Conservation (phyloP, 441 rosid species). For the Gossypium gossypioides region DNA sequence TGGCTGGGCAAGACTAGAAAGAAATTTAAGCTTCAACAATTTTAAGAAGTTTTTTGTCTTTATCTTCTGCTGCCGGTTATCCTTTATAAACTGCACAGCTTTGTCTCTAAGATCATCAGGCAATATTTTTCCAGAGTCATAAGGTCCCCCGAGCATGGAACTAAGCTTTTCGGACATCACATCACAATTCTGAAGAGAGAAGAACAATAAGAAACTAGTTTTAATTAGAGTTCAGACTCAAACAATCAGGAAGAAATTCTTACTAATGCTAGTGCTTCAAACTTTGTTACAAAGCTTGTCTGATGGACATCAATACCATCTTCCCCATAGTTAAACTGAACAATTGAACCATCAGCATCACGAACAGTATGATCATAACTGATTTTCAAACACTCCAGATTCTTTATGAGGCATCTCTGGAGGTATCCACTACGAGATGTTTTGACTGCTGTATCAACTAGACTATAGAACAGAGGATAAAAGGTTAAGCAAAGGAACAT, state of each 20-base stretch:
- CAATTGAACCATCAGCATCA: slow-evolving; percentile 87
- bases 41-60: slow-evolving; percentile 47
- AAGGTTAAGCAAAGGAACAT: slow-evolving; percentile 16
- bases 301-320: slow-evolving; percentile 96
- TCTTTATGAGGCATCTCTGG: slow-evolving; percentile 94
- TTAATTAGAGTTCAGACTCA: slow-evolving; percentile 9
- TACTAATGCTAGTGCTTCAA: slow-evolving; percentile 57
- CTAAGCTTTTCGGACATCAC: slow-evolving; percentile 39
- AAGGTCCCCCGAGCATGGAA: slow-evolving; percentile 34
- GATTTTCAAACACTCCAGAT: slow-evolving; percentile 87
- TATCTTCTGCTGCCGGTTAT: slow-evolving; percentile 22
- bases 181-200: slow-evolving; percentile 60
- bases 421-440: slow-evolving; percentile 99
- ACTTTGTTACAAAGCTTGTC: slow-evolving; percentile 69
- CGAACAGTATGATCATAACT: slow-evolving; percentile 91
- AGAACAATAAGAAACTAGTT: slow-evolving; percentile 7
- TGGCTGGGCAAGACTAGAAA: slow-evolving; percentile 89
- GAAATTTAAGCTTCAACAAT: slow-evolving; percentile 60
- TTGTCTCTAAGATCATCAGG: slow-evolving; percentile 60
- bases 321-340: slow-evolving; percentile 93
- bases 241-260: slow-evolving; percentile 22
- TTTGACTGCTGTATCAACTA: slow-evolving; percentile 98
- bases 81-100: slow-evolving; percentile 56
- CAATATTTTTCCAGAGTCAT: slow-evolving; percentile 45
- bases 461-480: slow-evolving; percentile 38